phyloP scores from a whole-genome alignment of 106 monocot genomes.

The Dendrobium nobile region DNA sequence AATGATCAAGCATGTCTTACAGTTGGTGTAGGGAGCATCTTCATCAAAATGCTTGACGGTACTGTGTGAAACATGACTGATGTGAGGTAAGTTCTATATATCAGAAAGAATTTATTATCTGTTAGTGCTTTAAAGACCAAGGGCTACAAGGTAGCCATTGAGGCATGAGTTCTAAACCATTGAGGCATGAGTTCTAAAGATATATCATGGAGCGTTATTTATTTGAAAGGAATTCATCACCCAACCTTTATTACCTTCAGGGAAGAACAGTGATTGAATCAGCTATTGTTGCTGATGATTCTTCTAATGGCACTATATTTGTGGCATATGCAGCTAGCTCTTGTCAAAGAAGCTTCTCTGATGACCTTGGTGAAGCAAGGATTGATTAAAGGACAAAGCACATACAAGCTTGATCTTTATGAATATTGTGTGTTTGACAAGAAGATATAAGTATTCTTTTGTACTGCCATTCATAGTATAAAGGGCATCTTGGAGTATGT shows the following conservation, averaged over 20 bases:
- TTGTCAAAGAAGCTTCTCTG: background rate
- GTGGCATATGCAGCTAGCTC: background rate
- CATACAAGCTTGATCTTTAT: background rate
- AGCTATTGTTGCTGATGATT: background rate
- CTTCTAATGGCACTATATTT: background rate
- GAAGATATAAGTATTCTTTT: no score
- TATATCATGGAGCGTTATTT: background rate
- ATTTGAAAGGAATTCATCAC: background rate
- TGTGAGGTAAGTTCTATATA: background rate
- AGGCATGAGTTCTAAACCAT: background rate
- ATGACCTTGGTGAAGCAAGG: background rate
- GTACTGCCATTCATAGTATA: no score
- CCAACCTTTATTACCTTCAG: background rate
- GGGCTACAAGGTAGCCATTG: background rate
- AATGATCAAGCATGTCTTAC: no score
- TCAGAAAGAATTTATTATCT: background rate
- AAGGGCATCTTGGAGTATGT: no score
- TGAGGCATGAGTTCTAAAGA: background rate
- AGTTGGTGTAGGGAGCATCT: no score
- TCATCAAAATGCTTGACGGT: background rate
- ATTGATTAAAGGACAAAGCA: background rate
- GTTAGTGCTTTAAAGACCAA: background rate
- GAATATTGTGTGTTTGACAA: background rate
- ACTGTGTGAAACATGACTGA: background rate
- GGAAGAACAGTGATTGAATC: background rate